Evolutionary conservation across 1,284 basidiomycete genomes (phyloP).

Genomic region (Bondarzewia mesenterica): DNA sequence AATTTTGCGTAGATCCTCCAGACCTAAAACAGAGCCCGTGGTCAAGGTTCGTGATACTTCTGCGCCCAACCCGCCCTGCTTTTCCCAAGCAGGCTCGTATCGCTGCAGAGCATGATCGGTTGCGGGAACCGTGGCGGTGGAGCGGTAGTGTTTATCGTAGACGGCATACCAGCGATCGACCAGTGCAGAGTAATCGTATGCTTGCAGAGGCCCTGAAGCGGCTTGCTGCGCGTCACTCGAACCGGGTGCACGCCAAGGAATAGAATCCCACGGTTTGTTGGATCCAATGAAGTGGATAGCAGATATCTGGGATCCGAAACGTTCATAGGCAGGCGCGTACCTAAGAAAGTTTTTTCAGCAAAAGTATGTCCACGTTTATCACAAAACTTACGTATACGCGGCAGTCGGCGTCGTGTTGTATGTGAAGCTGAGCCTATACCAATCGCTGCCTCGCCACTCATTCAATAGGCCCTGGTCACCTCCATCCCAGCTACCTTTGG

Average conservation of each 20-base stretch:
- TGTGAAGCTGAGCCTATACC: slow-evolving; percentile 90
- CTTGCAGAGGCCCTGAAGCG: slow-evolving; percentile 29
- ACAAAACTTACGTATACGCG: slow-evolving; percentile 77
- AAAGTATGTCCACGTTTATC: background rate
- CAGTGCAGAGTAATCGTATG: slow-evolving; percentile 71
- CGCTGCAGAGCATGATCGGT: slow-evolving; percentile 59
- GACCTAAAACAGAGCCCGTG: slow-evolving; percentile 34
- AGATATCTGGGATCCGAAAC: slow-evolving; percentile 84
- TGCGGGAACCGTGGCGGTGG: slow-evolving; percentile 30
- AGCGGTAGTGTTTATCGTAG: slow-evolving; percentile 82
- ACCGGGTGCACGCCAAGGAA: slow-evolving; percentile 58
- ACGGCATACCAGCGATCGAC: slow-evolving; percentile 88
- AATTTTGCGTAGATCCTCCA: slow-evolving; percentile 64
- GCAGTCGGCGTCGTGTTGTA: slow-evolving; percentile 99
- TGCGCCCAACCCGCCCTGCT: slow-evolving; percentile 23
- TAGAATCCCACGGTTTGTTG: slow-evolving; percentile 86
- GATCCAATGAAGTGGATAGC: slow-evolving; percentile 93
- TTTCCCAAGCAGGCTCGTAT: slow-evolving; percentile 73
- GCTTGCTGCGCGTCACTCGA: slow-evolving; percentile 22
- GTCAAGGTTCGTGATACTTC: slow-evolving; percentile 17
- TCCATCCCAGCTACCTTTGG: slow-evolving; percentile 90
- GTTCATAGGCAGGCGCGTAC: slow-evolving; percentile 92
- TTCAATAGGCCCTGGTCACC: slow-evolving; percentile 96
- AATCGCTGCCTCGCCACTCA: slow-evolving; percentile 82
- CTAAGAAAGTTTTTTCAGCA: slow-evolving; percentile 30